Conservation (phyloP, 1,139 yeast genomes). For the Candida sanyaensis region DNA sequence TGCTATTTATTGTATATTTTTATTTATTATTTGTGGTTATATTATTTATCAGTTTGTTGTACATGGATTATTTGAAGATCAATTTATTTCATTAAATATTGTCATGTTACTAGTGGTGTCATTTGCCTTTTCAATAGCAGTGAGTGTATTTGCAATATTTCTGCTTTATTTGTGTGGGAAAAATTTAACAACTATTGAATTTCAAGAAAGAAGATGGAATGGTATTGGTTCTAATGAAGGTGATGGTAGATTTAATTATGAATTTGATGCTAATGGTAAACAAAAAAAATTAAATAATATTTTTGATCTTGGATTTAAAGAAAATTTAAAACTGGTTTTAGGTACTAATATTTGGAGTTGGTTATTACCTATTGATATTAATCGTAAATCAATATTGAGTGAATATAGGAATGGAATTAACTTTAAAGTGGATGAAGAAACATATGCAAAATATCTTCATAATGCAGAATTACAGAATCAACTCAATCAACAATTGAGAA, state of each 20-base stretch:
- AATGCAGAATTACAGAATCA: conserved; percentile 49
- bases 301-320: conserved; percentile 66
- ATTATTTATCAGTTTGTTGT: conserved; percentile 54
- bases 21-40: conserved; percentile 38
- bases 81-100: conserved; percentile 57
- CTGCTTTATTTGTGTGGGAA: conserved; percentile 58
- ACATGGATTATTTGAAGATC: conserved; percentile 36
- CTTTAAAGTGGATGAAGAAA: conserved; percentile 47
- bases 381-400: conserved; percentile 23
- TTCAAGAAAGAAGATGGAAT: conserved; percentile 53
- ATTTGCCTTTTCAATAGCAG: conserved; percentile 63
- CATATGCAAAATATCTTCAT: conserved; percentile 41
- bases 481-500: conserved; percentile 45
- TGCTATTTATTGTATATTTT: conserved; percentile 44
- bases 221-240: conserved; percentile 38
- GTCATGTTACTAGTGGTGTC: conserved; percentile 62
- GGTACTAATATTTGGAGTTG: conserved; percentile 66
- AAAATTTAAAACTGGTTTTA: conserved; percentile 73
- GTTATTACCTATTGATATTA: conserved; percentile 62
- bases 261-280: conserved; percentile 37
- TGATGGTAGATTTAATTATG: conserved; percentile 27
- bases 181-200: conserved; percentile 83
- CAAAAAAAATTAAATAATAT: conserved; percentile 54
- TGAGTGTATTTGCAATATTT: conserved; percentile 59
- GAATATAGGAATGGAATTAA: conserved; percentile 50